Conservation (phyloP, 2,329 filamentous ascomycete genomes). For the Pseudopyricularia cyperi region DNA sequence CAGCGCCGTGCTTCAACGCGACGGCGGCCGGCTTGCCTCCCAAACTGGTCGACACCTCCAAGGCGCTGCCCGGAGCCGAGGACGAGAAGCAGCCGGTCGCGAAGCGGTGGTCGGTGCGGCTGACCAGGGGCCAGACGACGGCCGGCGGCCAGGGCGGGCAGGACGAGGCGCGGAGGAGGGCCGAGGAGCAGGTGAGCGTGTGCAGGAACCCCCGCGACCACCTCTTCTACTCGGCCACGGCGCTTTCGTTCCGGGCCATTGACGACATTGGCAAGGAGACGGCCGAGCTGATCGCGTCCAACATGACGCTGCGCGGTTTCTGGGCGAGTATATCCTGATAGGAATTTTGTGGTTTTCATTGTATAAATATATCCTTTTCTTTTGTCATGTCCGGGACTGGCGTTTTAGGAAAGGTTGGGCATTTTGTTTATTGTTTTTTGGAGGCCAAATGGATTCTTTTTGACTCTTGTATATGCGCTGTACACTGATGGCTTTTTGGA, state of each 20-base stretch:
- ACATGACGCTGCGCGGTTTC: constrained; percentile 1
- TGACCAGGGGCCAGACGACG: constrained; percentile 7
- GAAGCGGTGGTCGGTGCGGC: constrained; percentile 9
- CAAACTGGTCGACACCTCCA: constrained; percentile 5
- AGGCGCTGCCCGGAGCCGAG: not conserved
- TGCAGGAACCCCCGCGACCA: constrained; percentile 32
- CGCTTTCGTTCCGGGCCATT: constrained; percentile 24
- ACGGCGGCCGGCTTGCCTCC: constrained; percentile 5
- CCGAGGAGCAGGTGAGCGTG: not conserved
- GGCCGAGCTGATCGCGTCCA: constrained; percentile 1
- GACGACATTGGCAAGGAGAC: constrained; percentile 2
- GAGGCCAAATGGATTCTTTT: not conserved
- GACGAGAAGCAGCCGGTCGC: constrained; percentile 1
- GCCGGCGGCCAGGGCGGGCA: not conserved
- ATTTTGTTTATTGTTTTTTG: not conserved
- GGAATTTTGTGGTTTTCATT: not conserved
- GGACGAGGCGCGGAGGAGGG: not conserved
- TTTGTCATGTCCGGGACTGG: not conserved
- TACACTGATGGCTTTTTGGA: too few relatives aligned
- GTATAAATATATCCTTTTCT: not conserved
- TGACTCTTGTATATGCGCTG: not conserved
- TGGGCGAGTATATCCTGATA: not conserved
- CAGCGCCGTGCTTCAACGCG: constrained; percentile 24
- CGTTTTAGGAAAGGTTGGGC: not conserved
- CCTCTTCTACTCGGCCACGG: constrained; percentile 39